Base-by-base conservation (phyloP, 2,329 filamentous ascomycete genomes). In the Emmonsiellopsis sp. region DNA sequence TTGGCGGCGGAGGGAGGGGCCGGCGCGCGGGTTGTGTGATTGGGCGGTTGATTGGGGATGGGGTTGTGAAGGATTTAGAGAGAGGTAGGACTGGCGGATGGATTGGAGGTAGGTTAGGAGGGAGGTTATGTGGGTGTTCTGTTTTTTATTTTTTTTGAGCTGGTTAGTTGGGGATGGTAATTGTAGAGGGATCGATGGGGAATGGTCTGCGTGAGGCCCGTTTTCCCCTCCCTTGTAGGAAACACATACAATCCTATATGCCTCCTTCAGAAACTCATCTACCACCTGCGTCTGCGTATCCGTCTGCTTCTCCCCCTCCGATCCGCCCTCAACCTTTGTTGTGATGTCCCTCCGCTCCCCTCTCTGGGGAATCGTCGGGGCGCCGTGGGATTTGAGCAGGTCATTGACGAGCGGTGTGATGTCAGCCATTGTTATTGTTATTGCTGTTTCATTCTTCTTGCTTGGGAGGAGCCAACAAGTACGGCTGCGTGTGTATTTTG, bases 181-280 rank as follows among this genome's bases (percentile, higher is more conserved):
- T 21, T 34, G 31, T 39, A 49, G 51, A 51, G 46, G 44, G 36
- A 53, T 50, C 59, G 56, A 58, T 62, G 50, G 53, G 34, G 13
- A 2, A 32, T n/a, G 6, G 21, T 44, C 31, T 9, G 32, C n/a
- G 14, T 45, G 33, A 11, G n/a, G 11, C 14, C 9, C 6, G 9
- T 8, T 31, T 27, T 39, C 33, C 27, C 37, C 11, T 6, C 27
- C 21, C 9, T 36, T 27, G 11, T 37, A 59, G 61, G 57, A 44
- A 44, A 27, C 49, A 69, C 79, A 64, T 74, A 94, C 91, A 69
- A 97, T 96, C 67, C 86, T 83, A 72, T 95, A 93, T 51, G 93
- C 93, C 72, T 97, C 92, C 66, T 92, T 90, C 36, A 97, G 76
- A 67, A 97, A 98, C 63, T 87, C 86, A 67, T 96, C 88, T 49